Evolutionary conservation across 129 eudicot species (phyloP).

Genomic region (Saussurea involucrata): DNA sequence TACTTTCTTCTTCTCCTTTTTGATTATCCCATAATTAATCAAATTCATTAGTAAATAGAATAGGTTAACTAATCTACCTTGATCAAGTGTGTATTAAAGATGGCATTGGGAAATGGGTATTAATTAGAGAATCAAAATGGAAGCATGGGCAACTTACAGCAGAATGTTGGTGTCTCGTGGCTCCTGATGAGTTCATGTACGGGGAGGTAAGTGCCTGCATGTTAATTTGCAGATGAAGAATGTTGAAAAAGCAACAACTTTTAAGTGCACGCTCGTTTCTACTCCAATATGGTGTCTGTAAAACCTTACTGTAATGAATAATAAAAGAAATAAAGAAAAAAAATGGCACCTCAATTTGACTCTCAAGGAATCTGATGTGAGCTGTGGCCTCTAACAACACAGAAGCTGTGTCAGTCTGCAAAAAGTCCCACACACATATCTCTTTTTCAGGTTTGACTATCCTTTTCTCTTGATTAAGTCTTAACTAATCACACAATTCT

Average conservation of each 20-base stretch:
- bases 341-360: slow-evolving; percentile 78
- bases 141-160: slow-evolving; percentile 61
- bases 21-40: not conserved
- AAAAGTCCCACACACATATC: slow-evolving; percentile 39
- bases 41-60: not conserved
- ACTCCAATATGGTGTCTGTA: slow-evolving; percentile 19
- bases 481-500: not conserved
- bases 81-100: not conserved
- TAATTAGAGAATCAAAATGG: not conserved
- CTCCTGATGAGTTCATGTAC: slow-evolving; percentile 48
- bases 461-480: not conserved
- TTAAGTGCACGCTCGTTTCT: slow-evolving; percentile 44
- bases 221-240: slow-evolving; percentile 20
- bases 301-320: slow-evolving; percentile 4
- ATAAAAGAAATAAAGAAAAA: not conserved
- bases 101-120: slow-evolving; percentile 47
- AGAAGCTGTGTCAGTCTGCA: slow-evolving; percentile 99
- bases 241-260: slow-evolving; percentile 35
- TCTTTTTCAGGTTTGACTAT: slow-evolving; percentile 12
- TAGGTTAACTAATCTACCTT: not conserved
- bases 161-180: slow-evolving; percentile 64
- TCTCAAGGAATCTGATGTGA: slow-evolving; percentile 88
- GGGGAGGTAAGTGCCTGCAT: slow-evolving; percentile 82
- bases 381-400: slow-evolving; percentile 92
- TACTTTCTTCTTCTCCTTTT: slow-evolving; percentile 33